Evolutionary conservation across 768 basidiomycete genomes (phyloP).

Genomic region (Hygrophorus pudorinus): DNA sequence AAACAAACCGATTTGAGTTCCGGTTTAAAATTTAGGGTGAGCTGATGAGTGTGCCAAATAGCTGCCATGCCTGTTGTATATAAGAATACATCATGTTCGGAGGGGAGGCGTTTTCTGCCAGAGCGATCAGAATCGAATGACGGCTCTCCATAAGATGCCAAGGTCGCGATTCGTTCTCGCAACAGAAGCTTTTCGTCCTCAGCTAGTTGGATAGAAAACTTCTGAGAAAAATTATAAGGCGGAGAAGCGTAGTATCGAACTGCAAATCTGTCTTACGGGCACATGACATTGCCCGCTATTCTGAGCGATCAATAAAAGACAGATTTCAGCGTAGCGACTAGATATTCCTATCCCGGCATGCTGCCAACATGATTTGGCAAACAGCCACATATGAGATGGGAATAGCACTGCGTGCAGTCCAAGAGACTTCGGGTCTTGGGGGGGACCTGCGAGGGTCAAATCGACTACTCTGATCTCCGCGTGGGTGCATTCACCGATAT

Average conservation of each 20-base stretch:
- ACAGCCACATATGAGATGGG: slow-evolving; percentile 31
- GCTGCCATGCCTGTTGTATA: slow-evolving; percentile 67
- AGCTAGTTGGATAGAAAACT: slow-evolving; percentile 47
- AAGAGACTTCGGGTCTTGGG: slow-evolving; percentile 14
- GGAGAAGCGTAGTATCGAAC: slow-evolving; percentile 53
- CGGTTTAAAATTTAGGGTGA: slow-evolving; percentile 32
- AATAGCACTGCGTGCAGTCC: slow-evolving; percentile 60
- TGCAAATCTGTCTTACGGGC: slow-evolving; percentile 59
- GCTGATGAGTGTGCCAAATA: slow-evolving; percentile 64
- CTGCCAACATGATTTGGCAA: slow-evolving; percentile 73
- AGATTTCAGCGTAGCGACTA: slow-evolving; percentile 57
- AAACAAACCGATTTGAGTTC: slow-evolving; percentile 65
- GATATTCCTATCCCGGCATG: slow-evolving; percentile 67
- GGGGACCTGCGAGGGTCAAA: slow-evolving; percentile 21
- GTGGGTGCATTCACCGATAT: slow-evolving; percentile 7
- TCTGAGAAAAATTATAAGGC: slow-evolving; percentile 31
- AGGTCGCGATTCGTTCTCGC: slow-evolving; percentile 53
- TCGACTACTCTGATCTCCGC: slow-evolving; percentile 41
- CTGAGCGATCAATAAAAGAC: slow-evolving; percentile 44
- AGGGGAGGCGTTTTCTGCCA: slow-evolving; percentile 16
- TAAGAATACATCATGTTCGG: slow-evolving; percentile 65
- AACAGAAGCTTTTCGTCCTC: slow-evolving; percentile 59
- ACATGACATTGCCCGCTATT: slow-evolving; percentile 24
- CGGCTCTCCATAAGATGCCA: slow-evolving; percentile 41
- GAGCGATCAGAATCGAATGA: slow-evolving; percentile 22